Conservation (phyloP, 345 rosid species). For the Euphorbia lathyris region DNA sequence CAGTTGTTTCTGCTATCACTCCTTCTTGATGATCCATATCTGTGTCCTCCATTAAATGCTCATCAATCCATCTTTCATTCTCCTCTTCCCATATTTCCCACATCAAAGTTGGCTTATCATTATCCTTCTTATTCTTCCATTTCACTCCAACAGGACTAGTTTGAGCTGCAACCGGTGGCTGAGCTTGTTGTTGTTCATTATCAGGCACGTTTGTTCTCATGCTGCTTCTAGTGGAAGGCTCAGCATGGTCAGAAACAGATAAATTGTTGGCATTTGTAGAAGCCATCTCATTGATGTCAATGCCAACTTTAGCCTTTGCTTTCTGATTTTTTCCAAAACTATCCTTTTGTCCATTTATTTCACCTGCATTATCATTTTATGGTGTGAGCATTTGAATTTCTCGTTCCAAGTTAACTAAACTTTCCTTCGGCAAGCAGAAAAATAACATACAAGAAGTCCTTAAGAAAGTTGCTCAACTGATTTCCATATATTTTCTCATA, state of each 20-base stretch:
- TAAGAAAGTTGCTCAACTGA: background rate
- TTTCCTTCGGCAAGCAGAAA: background rate
- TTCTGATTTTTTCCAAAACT: constrained; percentile 15
- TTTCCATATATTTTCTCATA: background rate
- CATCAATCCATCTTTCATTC: constrained; percentile 58
- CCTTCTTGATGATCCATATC: constrained; percentile 58
- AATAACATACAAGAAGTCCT: background rate
- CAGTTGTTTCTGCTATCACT: constrained; percentile 46
- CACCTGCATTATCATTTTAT: constrained; percentile 22
- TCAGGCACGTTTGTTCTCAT: background rate
- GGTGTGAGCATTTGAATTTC: background rate
- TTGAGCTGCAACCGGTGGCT: background rate
- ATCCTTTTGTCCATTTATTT: background rate
- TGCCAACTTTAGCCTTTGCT: constrained; percentile 2
- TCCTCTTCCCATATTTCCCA: constrained; percentile 83
- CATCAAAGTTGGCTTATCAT: constrained; percentile 32
- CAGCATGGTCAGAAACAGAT: constrained; percentile 11
- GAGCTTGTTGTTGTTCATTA: constrained; percentile 7
- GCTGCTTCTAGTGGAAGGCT: constrained; percentile 12
- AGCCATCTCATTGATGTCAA: background rate
- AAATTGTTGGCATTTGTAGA: constrained; percentile 1
- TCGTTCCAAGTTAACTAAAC: background rate
- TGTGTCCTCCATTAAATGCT: constrained; percentile 43
- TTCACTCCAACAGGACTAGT: background rate
- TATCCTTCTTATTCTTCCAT: constrained; percentile 28